Conservation (phyloP, 1,284 basidiomycete genomes). For the Cerrena zonata region DNA sequence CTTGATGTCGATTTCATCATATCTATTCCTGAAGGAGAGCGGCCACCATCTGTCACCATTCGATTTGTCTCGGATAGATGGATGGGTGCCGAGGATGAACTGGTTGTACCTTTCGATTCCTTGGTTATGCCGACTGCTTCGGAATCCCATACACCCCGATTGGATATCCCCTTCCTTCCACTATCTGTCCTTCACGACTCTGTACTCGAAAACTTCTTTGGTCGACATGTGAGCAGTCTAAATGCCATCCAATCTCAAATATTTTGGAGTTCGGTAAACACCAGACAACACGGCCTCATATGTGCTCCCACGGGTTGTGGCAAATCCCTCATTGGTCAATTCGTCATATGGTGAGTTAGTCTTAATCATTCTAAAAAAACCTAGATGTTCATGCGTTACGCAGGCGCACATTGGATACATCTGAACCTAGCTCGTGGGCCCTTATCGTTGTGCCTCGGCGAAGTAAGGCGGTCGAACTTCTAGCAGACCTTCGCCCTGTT, state of each 20-base stretch:
- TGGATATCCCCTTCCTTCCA: constrained; percentile 80
- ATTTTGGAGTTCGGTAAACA: constrained; percentile 80
- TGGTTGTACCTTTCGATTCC: constrained; percentile 58
- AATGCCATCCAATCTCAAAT: constrained; percentile 89
- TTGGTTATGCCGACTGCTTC: constrained; percentile 75
- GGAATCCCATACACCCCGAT: constrained; percentile 58
- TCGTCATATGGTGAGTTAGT: constrained; percentile 56
- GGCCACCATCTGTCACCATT: constrained; percentile 61
- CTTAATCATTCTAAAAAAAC: background rate
- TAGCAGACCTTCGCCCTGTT: constrained; percentile 43
- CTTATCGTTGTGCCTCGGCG: constrained; percentile 53
- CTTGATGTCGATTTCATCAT: constrained; percentile 79
- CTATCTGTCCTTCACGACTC: constrained; percentile 48
- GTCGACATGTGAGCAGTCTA: constrained; percentile 49
- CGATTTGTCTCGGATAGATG: constrained; percentile 88
- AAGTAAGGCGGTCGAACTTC: constrained; percentile 42
- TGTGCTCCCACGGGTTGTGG: constrained; percentile 80
- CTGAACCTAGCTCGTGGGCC: constrained; percentile 40
- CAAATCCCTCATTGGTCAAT: constrained; percentile 72
- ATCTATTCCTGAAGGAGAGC: constrained; percentile 55
- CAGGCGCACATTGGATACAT: constrained; percentile 44
- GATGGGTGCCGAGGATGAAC: constrained; percentile 84
- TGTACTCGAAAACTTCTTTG: constrained; percentile 42
- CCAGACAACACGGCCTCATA: constrained; percentile 68
- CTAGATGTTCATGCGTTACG: background rate